A percentile compares a stretch with the other conserved stretches of the same genome.
phyloP scores from a whole-genome alignment of 2,329 filamentous ascomycete species.

The Colletotrichum cereale region DNA sequence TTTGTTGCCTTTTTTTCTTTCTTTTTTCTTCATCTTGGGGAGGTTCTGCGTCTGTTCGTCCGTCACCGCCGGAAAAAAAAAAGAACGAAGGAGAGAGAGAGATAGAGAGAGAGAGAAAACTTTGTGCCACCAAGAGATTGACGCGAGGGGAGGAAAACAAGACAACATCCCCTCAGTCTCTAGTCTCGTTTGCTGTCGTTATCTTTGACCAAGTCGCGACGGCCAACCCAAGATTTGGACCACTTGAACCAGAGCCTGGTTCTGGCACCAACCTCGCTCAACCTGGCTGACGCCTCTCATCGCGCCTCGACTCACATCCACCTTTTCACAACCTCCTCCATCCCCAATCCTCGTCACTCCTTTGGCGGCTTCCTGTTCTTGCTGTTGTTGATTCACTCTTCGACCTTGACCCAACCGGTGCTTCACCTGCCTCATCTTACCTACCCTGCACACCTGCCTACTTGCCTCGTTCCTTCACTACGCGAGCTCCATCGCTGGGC shows the following conservation, averaged over 20 bases:
- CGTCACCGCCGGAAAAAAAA: constrained; percentile 34
- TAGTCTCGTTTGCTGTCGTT: constrained; percentile 23
- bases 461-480: not conserved
- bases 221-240: constrained; percentile 21
- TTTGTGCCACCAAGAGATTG: constrained; percentile 10
- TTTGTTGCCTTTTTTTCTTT: not conserved
- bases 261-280: constrained; percentile 11
- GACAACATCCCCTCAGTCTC: constrained; percentile 19
- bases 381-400: constrained; percentile 27
- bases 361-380: constrained; percentile 36
- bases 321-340: constrained; percentile 8
- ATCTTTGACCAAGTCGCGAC: constrained; percentile 27
- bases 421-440: not conserved
- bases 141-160: constrained; percentile 4
- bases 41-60: constrained; percentile 34
- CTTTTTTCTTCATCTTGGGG: constrained; percentile 23
- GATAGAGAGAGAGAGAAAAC: constrained; percentile 9
- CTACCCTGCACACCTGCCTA: not conserved
- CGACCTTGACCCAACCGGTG: not conserved
- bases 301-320: constrained; percentile 12
- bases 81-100: constrained; percentile 13
- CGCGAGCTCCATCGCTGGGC: not conserved
- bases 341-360: constrained; percentile 23
- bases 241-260: constrained; percentile 24
- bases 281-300: constrained; percentile 35